Evolutionary conservation across 192 early-diverging fungal species (phyloP).

Genomic region (Lobosporangium transversale): DNA sequence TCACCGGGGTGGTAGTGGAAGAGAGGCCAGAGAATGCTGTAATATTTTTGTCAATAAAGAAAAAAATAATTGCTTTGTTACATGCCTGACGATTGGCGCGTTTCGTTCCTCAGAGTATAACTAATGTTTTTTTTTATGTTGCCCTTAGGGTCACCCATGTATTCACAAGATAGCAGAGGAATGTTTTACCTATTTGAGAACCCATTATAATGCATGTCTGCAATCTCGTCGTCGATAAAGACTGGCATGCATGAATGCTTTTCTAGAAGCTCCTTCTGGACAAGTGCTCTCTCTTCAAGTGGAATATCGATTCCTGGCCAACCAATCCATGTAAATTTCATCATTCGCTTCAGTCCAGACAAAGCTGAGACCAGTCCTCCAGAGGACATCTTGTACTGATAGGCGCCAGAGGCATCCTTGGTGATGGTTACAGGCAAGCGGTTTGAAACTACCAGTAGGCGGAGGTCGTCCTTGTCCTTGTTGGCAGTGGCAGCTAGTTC

Average conservation of each 20-base stretch:
- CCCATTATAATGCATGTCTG: conserved; percentile 97
- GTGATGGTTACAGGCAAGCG: conserved; percentile 93
- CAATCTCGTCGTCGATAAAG: conserved; percentile 92
- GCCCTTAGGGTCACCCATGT: no score
- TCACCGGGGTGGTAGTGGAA: conserved; percentile 99
- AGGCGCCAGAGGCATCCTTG: conserved; percentile 61
- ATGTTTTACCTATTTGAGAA: conserved; percentile 88
- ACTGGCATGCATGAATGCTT: conserved; percentile 92
- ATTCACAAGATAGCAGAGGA: no score
- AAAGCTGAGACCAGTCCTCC: conserved; percentile 97
- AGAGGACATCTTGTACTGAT: conserved; percentile 83
- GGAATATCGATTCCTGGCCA: conserved; percentile 96
- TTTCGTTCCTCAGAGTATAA: no score
- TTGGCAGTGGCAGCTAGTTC: not conserved
- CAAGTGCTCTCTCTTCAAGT: conserved; percentile 73
- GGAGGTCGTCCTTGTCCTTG: conserved; percentile 49
- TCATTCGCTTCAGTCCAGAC: conserved; percentile 92
- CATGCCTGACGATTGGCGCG: no score
- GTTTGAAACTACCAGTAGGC: conserved; percentile 94
- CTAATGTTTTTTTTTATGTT: no score
- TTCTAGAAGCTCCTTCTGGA: conserved; percentile 76
- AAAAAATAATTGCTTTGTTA: not conserved
- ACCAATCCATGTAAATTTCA: conserved; percentile 98
- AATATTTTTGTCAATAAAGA: not conserved
- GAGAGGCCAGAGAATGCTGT: conserved; percentile 96